These are phyloP conservation scores for Pseudogymnoascus sp. DNA, from an alignment of 2,329 filamentous ascomycete genomes.

Conservation along the genomic window DNA sequence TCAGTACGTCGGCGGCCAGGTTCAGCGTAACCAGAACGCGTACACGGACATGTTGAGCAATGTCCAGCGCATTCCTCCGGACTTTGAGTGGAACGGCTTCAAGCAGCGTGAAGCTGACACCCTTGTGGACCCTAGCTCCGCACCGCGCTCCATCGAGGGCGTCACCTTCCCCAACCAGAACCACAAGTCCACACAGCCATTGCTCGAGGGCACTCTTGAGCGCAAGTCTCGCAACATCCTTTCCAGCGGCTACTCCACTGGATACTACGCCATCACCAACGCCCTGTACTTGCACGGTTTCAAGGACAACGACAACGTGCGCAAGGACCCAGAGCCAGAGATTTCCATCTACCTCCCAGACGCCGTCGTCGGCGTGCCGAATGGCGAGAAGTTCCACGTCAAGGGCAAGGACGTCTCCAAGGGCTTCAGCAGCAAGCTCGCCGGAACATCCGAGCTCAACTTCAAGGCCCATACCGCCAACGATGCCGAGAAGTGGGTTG, in stretches of 20 bases:
- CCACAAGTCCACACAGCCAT: slow-evolving; percentile 69
- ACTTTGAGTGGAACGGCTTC: slow-evolving; percentile 93
- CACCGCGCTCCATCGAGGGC: slow-evolving; percentile 65
- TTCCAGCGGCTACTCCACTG: slow-evolving; percentile 66
- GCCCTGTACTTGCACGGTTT: slow-evolving; percentile 91
- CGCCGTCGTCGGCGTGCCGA: slow-evolving; percentile 65
- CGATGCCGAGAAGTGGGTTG: slow-evolving; percentile 82
- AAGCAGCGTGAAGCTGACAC: slow-evolving; percentile 61
- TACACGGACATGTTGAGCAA: slow-evolving; percentile 77
- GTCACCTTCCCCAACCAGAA: slow-evolving; percentile 85
- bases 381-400: slow-evolving; percentile 81
- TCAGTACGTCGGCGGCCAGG: slow-evolving; percentile 71
- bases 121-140: slow-evolving; percentile 70
- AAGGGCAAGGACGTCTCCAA: slow-evolving; percentile 90
- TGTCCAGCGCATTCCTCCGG: slow-evolving; percentile 68
- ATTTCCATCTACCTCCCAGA: slow-evolving; percentile 89
- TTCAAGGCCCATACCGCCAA: slow-evolving; percentile 82
- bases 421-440: slow-evolving; percentile 73
- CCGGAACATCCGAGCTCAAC: slow-evolving; percentile 69
- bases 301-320: slow-evolving; percentile 75
- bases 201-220: slow-evolving; percentile 85
- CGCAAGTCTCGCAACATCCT: slow-evolving; percentile 85
- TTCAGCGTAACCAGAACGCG: slow-evolving; percentile 72
- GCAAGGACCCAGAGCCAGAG: slow-evolving; percentile 73
- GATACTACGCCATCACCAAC: slow-evolving; percentile 86